Evolutionary conservation across 176 grass and related monocot species (phyloP), one percentile per base, ranked within the genome.

Genomic region (Puccinellia tenuiflora): DNA sequence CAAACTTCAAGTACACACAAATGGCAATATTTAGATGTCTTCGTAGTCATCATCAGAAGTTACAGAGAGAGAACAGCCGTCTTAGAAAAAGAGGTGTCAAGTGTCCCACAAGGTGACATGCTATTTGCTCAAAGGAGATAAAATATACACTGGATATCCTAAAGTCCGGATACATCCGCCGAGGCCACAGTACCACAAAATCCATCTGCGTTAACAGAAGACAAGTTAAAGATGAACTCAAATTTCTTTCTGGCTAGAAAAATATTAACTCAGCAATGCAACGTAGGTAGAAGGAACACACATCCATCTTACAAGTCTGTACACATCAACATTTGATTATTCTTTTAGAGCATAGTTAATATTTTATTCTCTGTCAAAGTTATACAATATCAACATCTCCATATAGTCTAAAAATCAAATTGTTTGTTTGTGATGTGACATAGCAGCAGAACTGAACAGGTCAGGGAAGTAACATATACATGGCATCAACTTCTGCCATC

Each of bases 61-160:
- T n/a, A n/a, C n/a, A n/a, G n/a, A n/a, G n/a, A n/a, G n/a, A n/a
- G n/a, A n/a, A n/a, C n/a, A n/a, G n/a, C n/a, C n/a, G n/a, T n/a
- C n/a, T n/a, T n/a, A n/a, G n/a, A n/a, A n/a, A n/a, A n/a, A n/a
- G n/a, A n/a, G n/a, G n/a, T n/a, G n/a, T n/a, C n/a, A n/a, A n/a
- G n/a, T n/a, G n/a, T n/a, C n/a, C n/a, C n/a, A n/a, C n/a, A n/a
- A n/a, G n/a, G 11, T 75, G 8, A 30, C 35, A 57, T 42, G 51
- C 30, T 80, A 71, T 67, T 57, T 40, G 57, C 29, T 79, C 50
- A 31, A 61, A 68, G n/a, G 46, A 56, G 52, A 81, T 5, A 65
- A 48, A 79, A 68, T 90, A 75, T 79, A 90, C 88, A 83, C 7
- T 28, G 20, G 37, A 35, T 78, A 74, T 67, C 47, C 66, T 75